phyloP scores from a whole-genome alignment of 192 early-diverging fungal species.

The Podila verticillata region DNA sequence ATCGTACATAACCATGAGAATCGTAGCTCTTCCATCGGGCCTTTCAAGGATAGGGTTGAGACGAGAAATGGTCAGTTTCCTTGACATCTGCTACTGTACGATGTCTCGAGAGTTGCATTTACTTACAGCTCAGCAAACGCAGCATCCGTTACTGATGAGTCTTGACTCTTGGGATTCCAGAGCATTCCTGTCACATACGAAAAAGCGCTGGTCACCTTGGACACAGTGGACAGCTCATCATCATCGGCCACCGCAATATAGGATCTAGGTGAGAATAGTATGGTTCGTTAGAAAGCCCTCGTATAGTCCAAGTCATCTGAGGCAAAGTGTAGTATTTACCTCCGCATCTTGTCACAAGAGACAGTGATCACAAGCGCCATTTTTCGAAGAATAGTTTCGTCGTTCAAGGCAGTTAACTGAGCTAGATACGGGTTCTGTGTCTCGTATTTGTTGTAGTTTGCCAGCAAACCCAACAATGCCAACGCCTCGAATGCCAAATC shows the following conservation, averaged over 20 bases:
- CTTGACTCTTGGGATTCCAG: constrained; percentile 47
- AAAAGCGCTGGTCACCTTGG: constrained; percentile 41
- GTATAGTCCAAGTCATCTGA: too few species aligned
- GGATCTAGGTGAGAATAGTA: neutral
- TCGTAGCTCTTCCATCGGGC: constrained; percentile 52
- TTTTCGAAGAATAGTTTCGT: constrained; percentile 45
- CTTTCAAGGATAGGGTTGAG: constrained; percentile 15
- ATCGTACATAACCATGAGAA: constrained; percentile 60
- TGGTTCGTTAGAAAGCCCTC: too few species aligned
- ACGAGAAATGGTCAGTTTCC: too few species aligned
- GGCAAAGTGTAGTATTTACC: constrained; percentile 9
- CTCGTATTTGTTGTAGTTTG: constrained; percentile 70
- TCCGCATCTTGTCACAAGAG: constrained; percentile 32
- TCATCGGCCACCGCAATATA: constrained; percentile 59
- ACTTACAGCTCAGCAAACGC: constrained; percentile 52
- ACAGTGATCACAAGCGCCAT: constrained; percentile 20
- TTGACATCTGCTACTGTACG: too few species aligned
- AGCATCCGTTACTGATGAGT: constrained; percentile 43
- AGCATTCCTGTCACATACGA: constrained; percentile 57
- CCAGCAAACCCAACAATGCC: constrained; percentile 57
- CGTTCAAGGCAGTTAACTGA: constrained; percentile 42
- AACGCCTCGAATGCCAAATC: constrained; percentile 53
- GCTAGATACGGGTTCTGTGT: constrained; percentile 57
- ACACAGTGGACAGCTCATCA: constrained; percentile 53
- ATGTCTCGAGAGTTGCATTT: too few species aligned